Evolutionary conservation across 2,329 filamentous ascomycete species (phyloP), one percentile per base, ranked within the genome.

Genomic region (Neodidymelliopsis sp.): DNA sequence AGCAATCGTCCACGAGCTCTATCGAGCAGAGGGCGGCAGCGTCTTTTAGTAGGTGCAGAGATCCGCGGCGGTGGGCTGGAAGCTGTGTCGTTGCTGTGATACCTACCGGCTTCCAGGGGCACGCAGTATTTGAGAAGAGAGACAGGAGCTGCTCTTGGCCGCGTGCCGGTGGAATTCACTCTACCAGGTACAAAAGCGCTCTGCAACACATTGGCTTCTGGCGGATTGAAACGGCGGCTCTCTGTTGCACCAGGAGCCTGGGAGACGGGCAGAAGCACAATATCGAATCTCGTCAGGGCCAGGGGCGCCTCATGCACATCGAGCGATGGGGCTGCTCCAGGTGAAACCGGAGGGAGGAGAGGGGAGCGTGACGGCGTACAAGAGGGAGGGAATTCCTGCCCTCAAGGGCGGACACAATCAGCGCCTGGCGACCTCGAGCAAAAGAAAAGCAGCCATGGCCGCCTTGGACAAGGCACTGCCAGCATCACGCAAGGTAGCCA

Each of bases 181-280:
- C 56, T 63, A 66, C 70, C 70, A 74, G 72, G 70, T 59, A 74
- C 72, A 54, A 70, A 67, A 64, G 63, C 64, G 61, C 61, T 62
- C 62, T 69, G 71, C 69, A 64, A 71, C 69, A 69, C 69, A 60
- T 65, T 63, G 51, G 59, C 40, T 62, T 54, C 61, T 66, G 60
- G 56, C 65, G 64, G 60, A 58, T 64, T 67, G 66, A 71, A 73
- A 71, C 67, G 69, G 61, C 62, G 57, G 65, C 57, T 60, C 57
- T 59, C 42, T 55, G 72, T 74, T 64, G 68, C 70, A 74, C 71
- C 62, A 58, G 57, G 56, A 60, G 56, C 66, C 60, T 62, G 58
- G 58, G 54, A 62, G 54, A 65, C 53, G 52, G 57, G 53, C 45
- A 53, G 53, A 51, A 40, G 37, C 55, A 63, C 60, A 60, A 57